Conservation (phyloP, 176 grass and related monocot genomes). For the Eremochloa ophiuroides region DNA sequence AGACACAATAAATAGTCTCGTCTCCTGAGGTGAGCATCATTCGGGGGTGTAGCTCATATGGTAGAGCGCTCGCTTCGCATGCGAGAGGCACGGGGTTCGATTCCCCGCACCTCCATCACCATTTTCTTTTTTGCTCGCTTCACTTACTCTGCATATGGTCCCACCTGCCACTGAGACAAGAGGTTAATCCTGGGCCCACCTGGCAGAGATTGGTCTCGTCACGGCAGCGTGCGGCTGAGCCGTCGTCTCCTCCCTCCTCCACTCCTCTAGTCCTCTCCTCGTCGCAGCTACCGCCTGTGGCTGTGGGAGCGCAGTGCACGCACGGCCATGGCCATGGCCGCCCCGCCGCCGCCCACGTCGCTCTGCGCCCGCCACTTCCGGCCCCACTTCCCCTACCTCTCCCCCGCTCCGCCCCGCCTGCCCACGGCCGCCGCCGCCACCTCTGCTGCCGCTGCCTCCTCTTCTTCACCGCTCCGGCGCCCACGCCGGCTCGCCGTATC, state of each 20-base stretch:
- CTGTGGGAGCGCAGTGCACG: not conserved
- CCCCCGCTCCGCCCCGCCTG: not conserved
- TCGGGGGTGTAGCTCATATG: conserved; percentile 86
- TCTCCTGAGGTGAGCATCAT: not conserved
- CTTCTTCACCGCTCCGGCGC: not conserved
- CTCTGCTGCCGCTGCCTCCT: not conserved
- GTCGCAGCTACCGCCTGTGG: not conserved
- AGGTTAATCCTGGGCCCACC: not conserved
- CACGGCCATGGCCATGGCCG: conserved; percentile 34
- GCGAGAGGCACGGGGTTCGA: conserved; percentile 99
- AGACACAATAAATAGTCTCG: not conserved
- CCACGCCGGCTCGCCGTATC: not conserved
- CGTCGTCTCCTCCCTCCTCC: conserved; percentile 7
- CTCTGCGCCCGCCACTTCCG: conserved; percentile 7
- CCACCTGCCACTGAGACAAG: not conserved
- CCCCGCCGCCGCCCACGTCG: not conserved
- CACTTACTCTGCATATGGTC: not conserved
- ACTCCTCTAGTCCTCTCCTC: not conserved
- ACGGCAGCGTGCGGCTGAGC: not conserved
- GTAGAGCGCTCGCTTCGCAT: conserved; percentile 99
- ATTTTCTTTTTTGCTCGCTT: not conserved
- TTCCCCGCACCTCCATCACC: conserved; percentile 25
- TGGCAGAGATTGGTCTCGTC: not conserved
- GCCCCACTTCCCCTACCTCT: not conserved
- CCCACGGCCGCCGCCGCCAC: not conserved